Conservation (phyloP, 352 stramenopile genomes). For the Pythium coloratum region DNA sequence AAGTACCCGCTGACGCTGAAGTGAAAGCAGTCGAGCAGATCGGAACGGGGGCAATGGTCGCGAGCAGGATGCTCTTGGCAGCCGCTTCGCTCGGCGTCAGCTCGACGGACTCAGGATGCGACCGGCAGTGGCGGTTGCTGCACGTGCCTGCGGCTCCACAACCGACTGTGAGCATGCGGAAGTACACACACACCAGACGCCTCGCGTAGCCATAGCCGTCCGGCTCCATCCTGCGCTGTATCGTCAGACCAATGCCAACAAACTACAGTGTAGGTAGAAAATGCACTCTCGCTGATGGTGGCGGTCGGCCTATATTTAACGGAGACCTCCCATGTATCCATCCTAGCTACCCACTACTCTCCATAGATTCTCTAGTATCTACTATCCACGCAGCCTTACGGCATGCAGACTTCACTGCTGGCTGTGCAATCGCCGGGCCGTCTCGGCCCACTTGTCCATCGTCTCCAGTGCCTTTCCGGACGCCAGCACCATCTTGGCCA, state of each 20-base stretch:
- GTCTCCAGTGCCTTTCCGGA: slow-evolving; percentile 64
- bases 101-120: slow-evolving; percentile 22
- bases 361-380: slow-evolving; percentile 4
- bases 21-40: slow-evolving; percentile 23
- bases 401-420: slow-evolving; percentile 7
- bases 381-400: neutral
- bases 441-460: slow-evolving; percentile 63
- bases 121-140: slow-evolving; percentile 39
- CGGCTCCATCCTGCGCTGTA: slow-evolving; percentile 2
- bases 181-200: slow-evolving; percentile 63
- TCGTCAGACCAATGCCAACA: too few relatives aligned
- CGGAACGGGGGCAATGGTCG: slow-evolving; percentile 39
- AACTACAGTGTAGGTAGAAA: too few relatives aligned
- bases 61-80: slow-evolving; percentile 50
- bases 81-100: slow-evolving; percentile 45
- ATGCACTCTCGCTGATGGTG: neutral
- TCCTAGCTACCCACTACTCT: neutral
- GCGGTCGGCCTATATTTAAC: slow-evolving; percentile 4
- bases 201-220: slow-evolving; percentile 43
- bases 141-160: slow-evolving; percentile 36
- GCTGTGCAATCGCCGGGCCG: slow-evolving; percentile 52
- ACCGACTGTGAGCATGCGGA: slow-evolving; percentile 57
- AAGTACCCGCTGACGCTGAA: neutral
- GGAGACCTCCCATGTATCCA: neutral
- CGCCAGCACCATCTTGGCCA: slow-evolving; percentile 72